Conservation (phyloP, 768 basidiomycete genomes). For the Pilatotrama ljubarskyi region DNA sequence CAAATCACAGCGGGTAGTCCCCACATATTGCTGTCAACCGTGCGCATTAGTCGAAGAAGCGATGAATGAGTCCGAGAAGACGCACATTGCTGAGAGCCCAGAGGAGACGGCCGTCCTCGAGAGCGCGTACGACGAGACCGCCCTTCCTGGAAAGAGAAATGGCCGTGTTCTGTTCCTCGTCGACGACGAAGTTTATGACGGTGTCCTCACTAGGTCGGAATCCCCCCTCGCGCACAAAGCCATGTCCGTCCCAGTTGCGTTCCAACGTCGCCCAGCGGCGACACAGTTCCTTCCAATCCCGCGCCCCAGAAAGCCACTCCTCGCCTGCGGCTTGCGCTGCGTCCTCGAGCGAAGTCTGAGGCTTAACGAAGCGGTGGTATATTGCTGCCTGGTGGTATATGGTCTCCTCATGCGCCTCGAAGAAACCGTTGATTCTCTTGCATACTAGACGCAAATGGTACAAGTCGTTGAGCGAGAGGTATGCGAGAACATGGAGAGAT, state of each 20-base stretch:
- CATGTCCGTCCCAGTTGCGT: slow-evolving; percentile 27
- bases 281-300: slow-evolving; percentile 28
- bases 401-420: slow-evolving; percentile 19
- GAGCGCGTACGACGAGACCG: slow-evolving; percentile 16
- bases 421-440: slow-evolving; percentile 14
- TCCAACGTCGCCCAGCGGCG: slow-evolving; percentile 18
- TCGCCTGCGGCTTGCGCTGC: not conserved
- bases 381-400: slow-evolving; percentile 28
- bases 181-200: slow-evolving; percentile 19
- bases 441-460: slow-evolving; percentile 16
- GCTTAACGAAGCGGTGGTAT: slow-evolving; percentile 21
- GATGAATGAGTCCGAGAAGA: too few species aligned
- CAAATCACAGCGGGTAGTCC: slow-evolving; percentile 5
- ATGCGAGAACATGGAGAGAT: slow-evolving; percentile 24
- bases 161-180: slow-evolving; percentile 20
- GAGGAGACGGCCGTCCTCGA: slow-evolving; percentile 21
- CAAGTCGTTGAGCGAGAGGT: slow-evolving; percentile 23
- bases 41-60: too few species aligned
- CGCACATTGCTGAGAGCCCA: slow-evolving; percentile 22
- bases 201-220: slow-evolving; percentile 8
- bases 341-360: slow-evolving; percentile 20
- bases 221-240: slow-evolving; percentile 22
- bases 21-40: slow-evolving; percentile 13
- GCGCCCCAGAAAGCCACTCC: slow-evolving; percentile 7
- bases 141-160: slow-evolving; percentile 11